Evolutionary conservation across 805 yeast genomes (phyloP), one percentile per base, ranked within the genome.

Genomic region (Zygoascus bituminiphila): DNA sequence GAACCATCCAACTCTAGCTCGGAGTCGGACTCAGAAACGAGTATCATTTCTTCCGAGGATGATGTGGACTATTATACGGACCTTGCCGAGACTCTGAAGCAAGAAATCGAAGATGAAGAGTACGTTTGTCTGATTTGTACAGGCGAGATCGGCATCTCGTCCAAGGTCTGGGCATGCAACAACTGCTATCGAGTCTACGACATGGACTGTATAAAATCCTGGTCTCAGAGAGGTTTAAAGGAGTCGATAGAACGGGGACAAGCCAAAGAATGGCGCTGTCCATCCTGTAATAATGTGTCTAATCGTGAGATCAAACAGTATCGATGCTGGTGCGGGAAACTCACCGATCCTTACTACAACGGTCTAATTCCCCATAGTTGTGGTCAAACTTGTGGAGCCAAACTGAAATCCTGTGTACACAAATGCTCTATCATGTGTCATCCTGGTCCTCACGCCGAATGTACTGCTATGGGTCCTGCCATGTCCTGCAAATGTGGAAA

Each of bases 61-160:
- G 41, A 44, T 19, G 26, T 24, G 20, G 44, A 41, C 12, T 25
- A 41, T 23, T 15, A 41, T 24, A 51, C 50, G 50, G 66, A 59
- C 47, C 62, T 58, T 25, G 70, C 62, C 25, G 62, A 58, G 24
- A 54, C 58, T 14, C 78, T 82, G 40, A 58, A 73, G 40, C 67
- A 66, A 25, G 93, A 85, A 56, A 76, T 84, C 42, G 72, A 71
- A 40, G 74, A 76, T 10, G 89, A 86, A n/a, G 72, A 75, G 1
- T 89, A 91, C 60, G 74, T 78, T 1, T 91, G 98, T 66, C 71
- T 91, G 62, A 87, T 91, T 10, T 91, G 98, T 65, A 85, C 95
- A 0, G 81, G 84, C 33, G 91, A 87, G 54, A 74, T 91, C 51
- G 86, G 81, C 45, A 71, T 77, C 3, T 66, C 70, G 10, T 79